Base-by-base conservation (phyloP, 2,329 filamentous ascomycete species). In the Chrysosporium queenslandicum region DNA sequence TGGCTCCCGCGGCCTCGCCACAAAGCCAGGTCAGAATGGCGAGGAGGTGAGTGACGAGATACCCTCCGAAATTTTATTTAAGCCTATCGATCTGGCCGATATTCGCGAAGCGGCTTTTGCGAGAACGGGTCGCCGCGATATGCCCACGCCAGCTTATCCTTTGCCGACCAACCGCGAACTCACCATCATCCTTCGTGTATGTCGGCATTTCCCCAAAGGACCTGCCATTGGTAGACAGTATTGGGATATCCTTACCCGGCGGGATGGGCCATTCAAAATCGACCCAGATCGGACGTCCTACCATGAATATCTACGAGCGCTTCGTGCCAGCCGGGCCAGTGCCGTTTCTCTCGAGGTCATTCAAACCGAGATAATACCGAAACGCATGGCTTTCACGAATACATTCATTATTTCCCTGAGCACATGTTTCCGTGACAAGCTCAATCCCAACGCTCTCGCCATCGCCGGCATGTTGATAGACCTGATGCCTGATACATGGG, bases 321-420 rank as follows among this genome's bases (percentile, higher is more conserved):
- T 92, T 32, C 79, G 81, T 48, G 66, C 77, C 30, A 80, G 79
- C 39, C 83, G 84, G 54, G 77, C 83, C 40, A 90, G 86, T 59
- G 72, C 71, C 36, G 74, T 80, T 56, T 75, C 80, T 1, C 74
- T 81, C 12, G 70, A 77, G 12, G 64, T 85, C n/a, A 64, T 96
- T 18, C 63, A 72, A 16, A 16, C 34, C 11, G 77, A 69, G 55
- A 66, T 67, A 59, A 53, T 83, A 61, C 79, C 78, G 1, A 60
- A 62, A 20, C 61, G 69, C 5, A 59, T 72, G 55, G 63, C 78
- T 36, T 68, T 64, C 52, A 60, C 63, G 30, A 77, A 77, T 53
- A 81, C 80, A 8, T 87, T 89, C 69, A 78, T 80, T 50, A 77
- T 87, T 43, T 87, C 85, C 50, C 81, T 96, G 73, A 77, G 77